Evolutionary conservation across 345 rosid genomes (phyloP).

Genomic region (Zanthoxylum bungeanum): DNA sequence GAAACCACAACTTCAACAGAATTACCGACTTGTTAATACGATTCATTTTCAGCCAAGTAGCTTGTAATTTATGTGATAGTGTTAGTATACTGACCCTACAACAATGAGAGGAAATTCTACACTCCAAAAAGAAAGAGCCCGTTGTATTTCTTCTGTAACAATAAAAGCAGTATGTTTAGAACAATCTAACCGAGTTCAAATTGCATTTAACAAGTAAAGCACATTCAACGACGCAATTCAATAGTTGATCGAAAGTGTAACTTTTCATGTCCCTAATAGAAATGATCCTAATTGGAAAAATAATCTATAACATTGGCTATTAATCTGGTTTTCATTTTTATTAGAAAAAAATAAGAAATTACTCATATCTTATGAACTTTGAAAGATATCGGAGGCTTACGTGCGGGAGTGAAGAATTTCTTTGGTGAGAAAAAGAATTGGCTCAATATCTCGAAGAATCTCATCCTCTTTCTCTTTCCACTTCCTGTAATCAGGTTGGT

Average conservation of each 20-base stretch:
- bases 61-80: neutral
- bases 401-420: constrained; percentile 74
- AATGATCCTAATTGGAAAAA: neutral
- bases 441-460: constrained; percentile 60
- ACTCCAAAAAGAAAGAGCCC: neutral
- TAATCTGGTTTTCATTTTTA: no score
- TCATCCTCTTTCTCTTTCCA: constrained; percentile 80
- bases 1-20: neutral
- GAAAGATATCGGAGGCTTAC: constrained; percentile 34
- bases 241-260: neutral
- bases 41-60: neutral
- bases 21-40: neutral
- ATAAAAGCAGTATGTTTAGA: no score
- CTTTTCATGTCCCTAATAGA: neutral
- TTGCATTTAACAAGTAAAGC: neutral
- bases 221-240: neutral
- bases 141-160: neutral
- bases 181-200: neutral
- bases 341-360: no score
- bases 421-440: constrained; percentile 51
- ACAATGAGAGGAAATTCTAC: neutral
- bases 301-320: neutral
- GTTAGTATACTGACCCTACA: neutral
- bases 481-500: constrained; percentile 67
- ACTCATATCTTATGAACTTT: no score